Evolutionary conservation across 75 land plant species (phyloP), one percentile per base, ranked within the genome.

Genomic region (Azolla pinnata): DNA sequence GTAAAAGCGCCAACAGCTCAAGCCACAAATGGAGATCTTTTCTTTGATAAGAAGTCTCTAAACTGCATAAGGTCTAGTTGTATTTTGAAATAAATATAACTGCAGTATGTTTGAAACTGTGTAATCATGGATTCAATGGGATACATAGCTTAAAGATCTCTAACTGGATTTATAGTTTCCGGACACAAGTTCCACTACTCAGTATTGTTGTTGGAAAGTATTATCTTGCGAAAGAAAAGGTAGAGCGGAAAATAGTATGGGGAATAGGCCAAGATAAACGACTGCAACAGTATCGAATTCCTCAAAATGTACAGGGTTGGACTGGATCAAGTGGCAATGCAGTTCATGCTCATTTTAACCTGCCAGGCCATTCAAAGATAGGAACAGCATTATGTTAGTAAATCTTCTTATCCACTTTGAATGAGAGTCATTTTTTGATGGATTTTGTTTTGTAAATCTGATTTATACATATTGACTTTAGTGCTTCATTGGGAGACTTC

Each of bases 231-330:
- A 71, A 71, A 33, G 74, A 71, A 42, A 56, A 32, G 33, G 62
- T 59, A 1, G 74, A 71, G 18, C 56, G 68, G 18, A 71, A 53
- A 24, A 25, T 71, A 0, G 28, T 71, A 2, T 71, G 74, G 74
- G 62, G 42, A 2, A 31, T 71, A 31, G 68, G 69, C 1, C 40
- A 64, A 28, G 62, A 52, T 17, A 71, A 71, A 33, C 64, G 51
- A 35, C 44, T 71, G 23, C 62, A 66, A n/a, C 74, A 71, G 48
- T 71, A 64, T 53, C 67, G 74, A 0, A 33, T 71, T 2, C 74
- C 74, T 4, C 69, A 71, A 12, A 58, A 32, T n/a, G 0, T 51
- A 1, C 70, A 58, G 33, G 67, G 38, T 20, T 71, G 74, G 74
- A 48, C 67, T 20, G 74, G 74, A 16, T 54, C 68, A 57, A 70